Conservation (phyloP, 345 rosid genomes). For the Dipteronia sinensis region DNA sequence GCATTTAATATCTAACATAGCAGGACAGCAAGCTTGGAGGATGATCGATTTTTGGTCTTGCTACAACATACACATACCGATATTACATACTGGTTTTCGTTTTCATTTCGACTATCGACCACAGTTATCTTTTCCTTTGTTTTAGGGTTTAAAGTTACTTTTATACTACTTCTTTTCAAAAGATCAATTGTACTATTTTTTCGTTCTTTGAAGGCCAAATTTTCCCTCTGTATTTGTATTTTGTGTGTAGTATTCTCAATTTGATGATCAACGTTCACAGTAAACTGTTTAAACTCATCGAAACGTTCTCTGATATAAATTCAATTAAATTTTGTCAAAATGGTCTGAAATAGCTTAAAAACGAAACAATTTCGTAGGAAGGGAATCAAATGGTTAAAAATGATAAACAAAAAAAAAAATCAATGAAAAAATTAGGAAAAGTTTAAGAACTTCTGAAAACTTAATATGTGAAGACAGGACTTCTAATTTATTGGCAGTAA, state of each 20-base stretch:
- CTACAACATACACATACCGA: not conserved
- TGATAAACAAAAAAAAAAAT: no score
- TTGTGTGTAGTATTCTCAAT: not conserved
- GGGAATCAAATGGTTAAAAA: no score
- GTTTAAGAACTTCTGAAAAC: no score
- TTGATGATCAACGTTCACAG: not conserved
- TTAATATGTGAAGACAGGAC: no score
- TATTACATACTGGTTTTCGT: not conserved
- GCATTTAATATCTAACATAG: conserved; percentile 19
- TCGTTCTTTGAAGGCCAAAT: not conserved
- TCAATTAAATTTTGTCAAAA: not conserved
- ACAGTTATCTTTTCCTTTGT: not conserved
- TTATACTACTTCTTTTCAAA: not conserved
- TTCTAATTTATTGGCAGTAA: no score
- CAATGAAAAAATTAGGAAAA: no score
- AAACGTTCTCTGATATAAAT: no score
- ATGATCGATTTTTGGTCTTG: not conserved
- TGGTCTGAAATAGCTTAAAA: not conserved
- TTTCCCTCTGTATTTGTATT: not conserved
- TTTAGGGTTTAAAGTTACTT: not conserved
- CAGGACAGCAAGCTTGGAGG: not conserved
- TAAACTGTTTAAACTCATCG: not conserved
- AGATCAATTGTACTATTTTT: not conserved
- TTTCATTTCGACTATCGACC: not conserved
- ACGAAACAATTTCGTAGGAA: no score